Base-by-base conservation (phyloP, 164 flowering plant species). In the Liriodendron chinense region DNA sequence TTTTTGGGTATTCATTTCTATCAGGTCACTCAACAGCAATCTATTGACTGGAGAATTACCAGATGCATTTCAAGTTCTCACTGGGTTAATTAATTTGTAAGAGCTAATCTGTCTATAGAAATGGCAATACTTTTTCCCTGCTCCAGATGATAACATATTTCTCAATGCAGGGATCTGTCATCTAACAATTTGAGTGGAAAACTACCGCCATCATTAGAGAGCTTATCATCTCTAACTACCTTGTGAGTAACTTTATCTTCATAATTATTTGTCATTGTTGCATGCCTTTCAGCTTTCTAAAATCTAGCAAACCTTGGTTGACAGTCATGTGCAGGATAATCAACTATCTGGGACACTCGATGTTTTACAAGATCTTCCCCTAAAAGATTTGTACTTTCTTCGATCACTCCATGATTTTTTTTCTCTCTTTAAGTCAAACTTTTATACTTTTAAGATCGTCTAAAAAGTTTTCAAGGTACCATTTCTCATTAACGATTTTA, bases 261-360 rank as follows among this genome's bases (percentile, higher is more conserved):
- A 20, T 12, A 16, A 50, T 14, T 72, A 26, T 47, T 24, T 7
- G 2, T 53, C 59, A 53, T 53, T 53, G 43, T 16, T 80, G 66
- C 0, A 34, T 72, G 25, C 8, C 65, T 47, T 26, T 24, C 9
- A 13, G 9, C 20, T 69, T 59, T 18, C 14, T 21, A 9, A 24
- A 28, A 43, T 50, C 75, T 63, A 70, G 34, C 3, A 57, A 2
- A 68, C 62, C 57, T 78, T 61, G 16, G 7, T 82, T 82, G 74
- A 80, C 96, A 96, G 99, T 67, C 94, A 78, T 71, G 65, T 96
- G 87, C 97, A 96, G 89, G 80, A 87, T 82, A 96, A 96, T 83
- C 88, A 88, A 71, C 86, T 96, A 7, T 85, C 97, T 47, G 99
- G 99, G 75, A 84, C 91, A 70, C 93, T 96, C 65, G 90, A 92